These are phyloP conservation scores for Asterella californica DNA, from an alignment of 225 moss, liverwort and hornwort genomes.

Conservation along the genomic window DNA sequence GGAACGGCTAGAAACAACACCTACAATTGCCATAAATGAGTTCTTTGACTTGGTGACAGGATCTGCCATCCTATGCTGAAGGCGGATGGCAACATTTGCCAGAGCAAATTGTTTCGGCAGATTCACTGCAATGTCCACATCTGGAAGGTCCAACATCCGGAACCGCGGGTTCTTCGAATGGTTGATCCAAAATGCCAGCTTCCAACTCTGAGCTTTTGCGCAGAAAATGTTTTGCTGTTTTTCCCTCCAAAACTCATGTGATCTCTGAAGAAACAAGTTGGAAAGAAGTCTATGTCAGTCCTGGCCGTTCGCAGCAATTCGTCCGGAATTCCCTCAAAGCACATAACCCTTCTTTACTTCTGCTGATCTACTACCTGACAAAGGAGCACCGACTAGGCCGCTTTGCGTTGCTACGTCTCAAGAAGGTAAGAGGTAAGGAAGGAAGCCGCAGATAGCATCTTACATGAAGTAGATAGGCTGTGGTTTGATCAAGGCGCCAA, in stretches of 20 bases:
- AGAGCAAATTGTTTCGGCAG: conserved; percentile 91
- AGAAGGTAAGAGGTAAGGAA: background rate
- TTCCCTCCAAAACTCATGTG: conserved; percentile 65
- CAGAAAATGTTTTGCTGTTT: conserved; percentile 59
- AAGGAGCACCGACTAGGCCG: background rate
- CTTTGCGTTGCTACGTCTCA: background rate
- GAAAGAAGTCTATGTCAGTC: background rate
- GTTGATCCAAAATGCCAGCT: conserved; percentile 86
- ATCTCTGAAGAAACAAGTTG: conserved; percentile 47
- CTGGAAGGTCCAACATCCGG: conserved; percentile 71
- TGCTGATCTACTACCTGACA: background rate
- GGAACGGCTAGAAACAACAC: background rate
- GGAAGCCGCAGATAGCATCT: conserved; percentile 48
- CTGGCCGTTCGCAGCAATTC: background rate
- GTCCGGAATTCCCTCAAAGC: background rate
- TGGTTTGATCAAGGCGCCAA: conserved; percentile 68
- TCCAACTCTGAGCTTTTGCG: conserved; percentile 69
- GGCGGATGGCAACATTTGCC: conserved; percentile 74
- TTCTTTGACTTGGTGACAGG: conserved; percentile 66
- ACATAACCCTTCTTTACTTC: background rate
- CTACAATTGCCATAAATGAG: conserved; percentile 75
- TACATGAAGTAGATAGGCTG: conserved; percentile 82
- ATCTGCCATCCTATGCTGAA: conserved; percentile 74
- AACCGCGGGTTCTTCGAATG: conserved; percentile 81
- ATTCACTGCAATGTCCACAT: conserved; percentile 61